These are phyloP conservation scores for Chamaecrista fasciculata DNA, from an alignment of 306 rosid genomes.

Conservation along the genomic window DNA sequence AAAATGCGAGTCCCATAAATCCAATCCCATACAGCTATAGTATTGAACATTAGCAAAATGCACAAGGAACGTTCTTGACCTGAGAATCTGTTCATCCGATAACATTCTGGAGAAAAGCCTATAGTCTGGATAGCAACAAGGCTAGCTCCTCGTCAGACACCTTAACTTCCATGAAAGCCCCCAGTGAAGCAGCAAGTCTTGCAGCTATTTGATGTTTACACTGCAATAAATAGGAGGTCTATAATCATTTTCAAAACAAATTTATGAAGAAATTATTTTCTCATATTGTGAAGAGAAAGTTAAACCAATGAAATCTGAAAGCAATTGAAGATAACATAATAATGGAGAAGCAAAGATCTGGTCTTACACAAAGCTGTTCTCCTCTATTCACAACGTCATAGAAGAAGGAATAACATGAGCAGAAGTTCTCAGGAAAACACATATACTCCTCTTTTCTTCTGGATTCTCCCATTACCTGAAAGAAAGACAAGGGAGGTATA, in stretches of 20 bases:
- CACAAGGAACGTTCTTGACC: neutral
- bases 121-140: slow-evolving; percentile 56
- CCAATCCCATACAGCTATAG: too few species aligned
- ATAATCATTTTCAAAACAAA: too few species aligned
- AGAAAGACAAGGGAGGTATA: too few species aligned
- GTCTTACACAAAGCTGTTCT: slow-evolving; percentile 87
- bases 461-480: slow-evolving; percentile 84
- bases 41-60: neutral
- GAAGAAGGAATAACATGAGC: slow-evolving; percentile 89
- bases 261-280: too few species aligned
- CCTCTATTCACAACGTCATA: slow-evolving; percentile 79
- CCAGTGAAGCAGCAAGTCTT: slow-evolving; percentile 76
- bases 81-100: neutral
- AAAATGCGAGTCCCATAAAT: too few species aligned
- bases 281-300: too few species aligned
- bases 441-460: slow-evolving; percentile 74
- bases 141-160: slow-evolving; percentile 80
- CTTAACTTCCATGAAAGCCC: slow-evolving; percentile 62
- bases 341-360: slow-evolving; percentile 16
- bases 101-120: slow-evolving; percentile 3
- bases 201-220: slow-evolving; percentile 92
- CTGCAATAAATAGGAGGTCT: slow-evolving; percentile 37
- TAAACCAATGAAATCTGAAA: too few species aligned
- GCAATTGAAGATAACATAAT: neutral
- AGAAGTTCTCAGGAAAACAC: slow-evolving; percentile 73